Conservation (phyloP, 495 filamentous ascomycete species). For the Lasiosphaeria ovina region DNA sequence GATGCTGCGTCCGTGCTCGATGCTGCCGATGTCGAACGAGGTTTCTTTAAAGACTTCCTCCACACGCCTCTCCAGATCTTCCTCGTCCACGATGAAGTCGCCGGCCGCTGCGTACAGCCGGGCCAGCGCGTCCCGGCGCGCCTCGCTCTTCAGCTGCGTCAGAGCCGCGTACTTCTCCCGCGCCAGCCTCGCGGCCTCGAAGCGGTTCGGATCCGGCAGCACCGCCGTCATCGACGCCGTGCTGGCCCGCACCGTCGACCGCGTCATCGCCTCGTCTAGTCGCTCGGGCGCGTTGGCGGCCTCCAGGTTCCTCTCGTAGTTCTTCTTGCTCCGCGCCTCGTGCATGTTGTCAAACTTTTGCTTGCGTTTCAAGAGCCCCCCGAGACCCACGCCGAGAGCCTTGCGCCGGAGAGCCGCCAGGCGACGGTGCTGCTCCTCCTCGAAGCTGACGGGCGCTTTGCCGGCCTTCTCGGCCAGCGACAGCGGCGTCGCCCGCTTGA, state of each 20-base stretch:
- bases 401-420: slow-evolving; percentile 39
- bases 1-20: slow-evolving; percentile 31
- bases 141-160: slow-evolving; percentile 31
- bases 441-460: slow-evolving; percentile 26
- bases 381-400: slow-evolving; percentile 36
- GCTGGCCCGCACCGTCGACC: slow-evolving; percentile 33
- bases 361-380: slow-evolving; percentile 41
- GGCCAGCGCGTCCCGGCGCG: slow-evolving; percentile 43
- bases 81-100: slow-evolving; percentile 47
- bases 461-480: slow-evolving; percentile 27
- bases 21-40: slow-evolving; percentile 15
- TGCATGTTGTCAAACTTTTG: slow-evolving; percentile 16
- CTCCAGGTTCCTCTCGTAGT: slow-evolving; percentile 22
- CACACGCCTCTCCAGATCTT: slow-evolving; percentile 38
- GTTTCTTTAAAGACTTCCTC: slow-evolving; percentile 35
- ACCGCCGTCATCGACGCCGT: slow-evolving; percentile 31
- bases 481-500: slow-evolving; percentile 24
- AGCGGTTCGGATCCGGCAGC: slow-evolving; percentile 33
- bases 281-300: slow-evolving; percentile 39
- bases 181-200: slow-evolving; percentile 30
- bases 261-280: slow-evolving; percentile 44
- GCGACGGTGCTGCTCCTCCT: slow-evolving; percentile 32
- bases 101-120: slow-evolving; percentile 47
- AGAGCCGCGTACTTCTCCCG: slow-evolving; percentile 21
- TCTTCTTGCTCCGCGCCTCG: slow-evolving; percentile 12